Evolutionary conservation across 139 green algal genomes (phyloP), one percentile per base, ranked within the genome.

Genomic region (Spirogloea muscicola): DNA sequence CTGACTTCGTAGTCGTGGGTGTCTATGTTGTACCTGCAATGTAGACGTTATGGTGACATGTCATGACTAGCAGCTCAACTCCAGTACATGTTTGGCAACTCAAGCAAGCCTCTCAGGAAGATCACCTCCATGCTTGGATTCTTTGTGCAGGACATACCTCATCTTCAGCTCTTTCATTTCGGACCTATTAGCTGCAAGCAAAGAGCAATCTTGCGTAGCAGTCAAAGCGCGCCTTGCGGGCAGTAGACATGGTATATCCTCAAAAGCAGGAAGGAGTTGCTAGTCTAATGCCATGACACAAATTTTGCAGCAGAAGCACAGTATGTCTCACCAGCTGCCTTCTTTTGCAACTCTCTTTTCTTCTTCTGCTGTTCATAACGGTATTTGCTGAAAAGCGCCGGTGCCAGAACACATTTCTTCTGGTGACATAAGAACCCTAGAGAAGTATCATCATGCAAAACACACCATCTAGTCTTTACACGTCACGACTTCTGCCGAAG

Each of bases 131-230:
- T 57, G 48, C 25, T n/a, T 6, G 13, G 59, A 63, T 7, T 93
- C 85, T 13, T 83, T 74, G 63, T 91, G 86, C 1, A 83, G 90
- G 70, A 62, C 77, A 13, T 84, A 89, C 36, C 89, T 68, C 74
- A 94, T 80, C 77, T 94, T 94, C 29, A 94, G 76, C 69, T 94
- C 89, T 73, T 94, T 94, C 31, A 88, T 60, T 18, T 94, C 90
- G 38, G 82, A 41, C 57, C 85, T 55, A 49, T 25, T 39, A 13
- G 71, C 68, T 74, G 68, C 68, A 74, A 34, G 25, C 33, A 68
- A 9, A 62, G 5, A 62, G 34, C 25, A 52, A 49, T n/a, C n/a
- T n/a, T n/a, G n/a, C n/a, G n/a, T n/a, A n/a, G n/a, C n/a, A n/a
- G n/a, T n/a, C n/a, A n/a, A n/a, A n/a, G n/a, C n/a, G n/a, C n/a